These are phyloP conservation scores for Phycomyces blakesleeanus DNA, from an alignment of 192 early-diverging fungal genomes.

Conservation along the genomic window DNA sequence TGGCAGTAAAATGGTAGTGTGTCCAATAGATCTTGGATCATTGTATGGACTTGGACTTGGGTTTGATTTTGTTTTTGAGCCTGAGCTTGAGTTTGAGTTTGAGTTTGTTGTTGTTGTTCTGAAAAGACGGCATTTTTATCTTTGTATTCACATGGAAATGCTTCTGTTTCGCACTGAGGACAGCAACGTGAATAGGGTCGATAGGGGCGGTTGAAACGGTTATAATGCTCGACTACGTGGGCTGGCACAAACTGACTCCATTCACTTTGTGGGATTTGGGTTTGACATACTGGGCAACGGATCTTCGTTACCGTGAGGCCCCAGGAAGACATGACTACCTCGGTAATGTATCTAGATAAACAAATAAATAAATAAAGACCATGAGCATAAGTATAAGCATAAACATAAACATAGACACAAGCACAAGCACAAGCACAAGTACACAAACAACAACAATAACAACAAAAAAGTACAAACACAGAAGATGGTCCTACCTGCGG, in stretches of 20 bases:
- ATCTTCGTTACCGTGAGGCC: conserved; percentile 54
- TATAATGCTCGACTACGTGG: conserved; percentile 38
- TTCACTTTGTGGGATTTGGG: conserved; percentile 43
- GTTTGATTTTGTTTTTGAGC: too few species aligned
- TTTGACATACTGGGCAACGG: conserved; percentile 56
- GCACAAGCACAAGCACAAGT: too few species aligned
- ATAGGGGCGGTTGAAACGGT: conserved; percentile 53
- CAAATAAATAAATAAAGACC: too few species aligned
- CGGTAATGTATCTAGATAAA: conserved; percentile 42
- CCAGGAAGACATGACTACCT: conserved; percentile 57
- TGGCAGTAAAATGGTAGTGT: background rate
- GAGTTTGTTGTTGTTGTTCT: too few species aligned
- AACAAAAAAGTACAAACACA: conserved; percentile 6
- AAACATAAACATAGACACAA: background rate
- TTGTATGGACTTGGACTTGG: background rate
- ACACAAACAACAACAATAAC: background rate
- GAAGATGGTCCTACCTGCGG: conserved; percentile 12
- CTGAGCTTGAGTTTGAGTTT: too few species aligned
- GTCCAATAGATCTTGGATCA: conserved; percentile 8
- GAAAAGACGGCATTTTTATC: conserved; percentile 2
- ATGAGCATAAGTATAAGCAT: too few species aligned
- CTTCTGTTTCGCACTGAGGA: conserved; percentile 44
- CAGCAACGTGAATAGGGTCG: conserved; percentile 50
- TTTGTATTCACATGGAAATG: conserved; percentile 30
- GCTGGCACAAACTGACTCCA: conserved; percentile 55